These are phyloP conservation scores for Trametes cinnabarina DNA, from an alignment of 768 basidiomycete genomes.

Conservation along the genomic window DNA sequence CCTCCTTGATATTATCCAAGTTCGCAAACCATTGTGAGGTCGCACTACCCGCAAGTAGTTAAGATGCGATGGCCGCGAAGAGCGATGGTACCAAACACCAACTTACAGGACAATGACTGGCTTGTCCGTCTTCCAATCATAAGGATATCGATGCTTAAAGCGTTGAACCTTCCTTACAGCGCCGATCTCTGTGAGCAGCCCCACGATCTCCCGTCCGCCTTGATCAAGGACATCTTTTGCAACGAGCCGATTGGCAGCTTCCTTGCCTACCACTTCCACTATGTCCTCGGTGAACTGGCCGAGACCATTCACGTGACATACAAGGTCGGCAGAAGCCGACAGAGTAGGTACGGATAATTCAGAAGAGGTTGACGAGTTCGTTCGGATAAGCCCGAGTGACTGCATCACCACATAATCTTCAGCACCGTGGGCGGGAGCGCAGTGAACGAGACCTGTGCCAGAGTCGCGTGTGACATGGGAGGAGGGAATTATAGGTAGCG, in stretches of 20 bases:
- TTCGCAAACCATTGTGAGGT: conserved; percentile 99
- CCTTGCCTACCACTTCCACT: conserved; percentile 53
- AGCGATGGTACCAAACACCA: too few relatives aligned
- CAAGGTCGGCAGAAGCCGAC: conserved; percentile 40
- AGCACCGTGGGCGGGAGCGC: conserved; percentile 89
- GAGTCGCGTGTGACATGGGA: conserved; percentile 79
- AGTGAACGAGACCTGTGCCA: conserved; percentile 96
- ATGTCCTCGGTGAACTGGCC: conserved; percentile 70
- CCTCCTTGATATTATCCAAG: conserved; percentile 76
- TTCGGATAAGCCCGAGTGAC: conserved; percentile 46
- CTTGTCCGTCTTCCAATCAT: conserved; percentile 94
- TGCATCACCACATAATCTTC: conserved; percentile 87
- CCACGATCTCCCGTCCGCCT: conserved; percentile 67
- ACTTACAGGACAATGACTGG: conserved; percentile 88
- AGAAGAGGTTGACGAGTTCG: conserved; percentile 1
- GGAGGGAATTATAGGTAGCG: conserved; percentile 55
- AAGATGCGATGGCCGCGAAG: neutral
- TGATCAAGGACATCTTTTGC: conserved; percentile 73
- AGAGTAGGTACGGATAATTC: neutral
- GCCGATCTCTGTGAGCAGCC: conserved; percentile 53
- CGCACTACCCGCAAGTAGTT: conserved; percentile 48
- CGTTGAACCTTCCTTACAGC: conserved; percentile 64
- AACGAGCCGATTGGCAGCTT: conserved; percentile 44
- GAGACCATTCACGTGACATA: conserved; percentile 80
- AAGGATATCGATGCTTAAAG: conserved; percentile 87